Base-by-base conservation (phyloP, 2,329 filamentous ascomycete species). In the Paracorniculantispora psalliotae region DNA sequence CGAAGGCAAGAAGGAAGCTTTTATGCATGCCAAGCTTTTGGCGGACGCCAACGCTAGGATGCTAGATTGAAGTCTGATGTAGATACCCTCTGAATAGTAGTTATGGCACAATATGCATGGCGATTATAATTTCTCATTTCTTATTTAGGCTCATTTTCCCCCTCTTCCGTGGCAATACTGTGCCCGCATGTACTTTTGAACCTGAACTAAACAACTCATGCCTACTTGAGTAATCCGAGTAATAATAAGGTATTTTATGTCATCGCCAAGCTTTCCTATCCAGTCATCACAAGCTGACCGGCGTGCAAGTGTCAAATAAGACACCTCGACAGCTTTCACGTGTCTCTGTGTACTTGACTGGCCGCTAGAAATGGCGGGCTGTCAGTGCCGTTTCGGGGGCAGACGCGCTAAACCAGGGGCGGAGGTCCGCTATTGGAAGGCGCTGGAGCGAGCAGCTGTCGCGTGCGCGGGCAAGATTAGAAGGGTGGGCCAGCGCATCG, bases 1-100 rank as follows among this genome's bases (percentile, higher is more conserved):
- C 41, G 66, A 70, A 23, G 73, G 76, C 23, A 81, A 80, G 67
- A 85, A 81, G 71, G 69, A 68, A 59, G 76, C 73, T 0, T 77
- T 75, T 52, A 33, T 72, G 47, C 74, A 72, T 13, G 72, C 73
- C 4, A 56, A 56, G n/a, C 30, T 17, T 9, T 17, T 9, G 10
- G 43, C n/a, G n/a, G 12, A 4, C 4, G 19, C 19, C 15, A 25
- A 46, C 30, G 19, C 39, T 15, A 39, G 17, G 23, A 10, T 15
- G 52, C 15, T 41, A 17, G 23, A 7, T 15, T 28, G 19, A 10
- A n/a, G 17, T 25, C 26, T 39, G 33, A 3, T 33, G 12, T 44
- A 12, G 41, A 44, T 44, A 44, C 41, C 41, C 41, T 44, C 2
- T 23, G 19, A 4, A 44, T 1, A 44, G 23, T 19, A n/a, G n/a